Percentiles rank a stretch among this genome's conserved stretches.
phyloP scores from a whole-genome alignment of 208 protist species.

The Trypanosoma caninum region DNA sequence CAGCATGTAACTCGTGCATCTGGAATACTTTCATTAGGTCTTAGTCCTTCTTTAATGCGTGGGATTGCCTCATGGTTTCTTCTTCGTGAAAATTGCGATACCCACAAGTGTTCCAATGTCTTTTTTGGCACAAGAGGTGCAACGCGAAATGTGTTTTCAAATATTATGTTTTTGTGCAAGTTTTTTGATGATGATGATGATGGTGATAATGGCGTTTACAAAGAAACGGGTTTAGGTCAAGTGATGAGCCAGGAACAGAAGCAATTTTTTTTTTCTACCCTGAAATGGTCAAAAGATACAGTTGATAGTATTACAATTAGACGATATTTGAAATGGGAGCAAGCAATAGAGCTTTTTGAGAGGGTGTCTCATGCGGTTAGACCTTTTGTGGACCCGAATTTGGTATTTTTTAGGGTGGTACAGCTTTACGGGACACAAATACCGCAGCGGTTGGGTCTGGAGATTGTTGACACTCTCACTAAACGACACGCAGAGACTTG shows the following conservation, averaged over 20 bases:
- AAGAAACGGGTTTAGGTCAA: too few species aligned
- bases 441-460: background rate
- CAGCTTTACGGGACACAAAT: conserved; percentile 7
- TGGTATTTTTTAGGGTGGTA: conserved; percentile 3
- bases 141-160: background rate
- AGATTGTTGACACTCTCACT: conserved; percentile 1
- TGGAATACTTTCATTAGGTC: background rate
- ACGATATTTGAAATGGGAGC: conserved; percentile 3
- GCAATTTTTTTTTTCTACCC: background rate
- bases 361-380: background rate
- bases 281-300: background rate
- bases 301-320: background rate
- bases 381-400: conserved; percentile 3
- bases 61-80: conserved; percentile 12
- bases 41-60: conserved; percentile 12
- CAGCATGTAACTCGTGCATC: background rate
- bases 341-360: conserved; percentile 3
- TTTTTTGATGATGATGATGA: background rate
- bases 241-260: background rate
- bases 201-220: background rate
- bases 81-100: background rate
- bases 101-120: too few species aligned
- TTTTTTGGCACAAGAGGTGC: too few species aligned
- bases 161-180: conserved; percentile 1
- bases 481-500: background rate